phyloP scores from a whole-genome alignment of 2,329 filamentous ascomycete species.

The Trichophaea hybrida region DNA sequence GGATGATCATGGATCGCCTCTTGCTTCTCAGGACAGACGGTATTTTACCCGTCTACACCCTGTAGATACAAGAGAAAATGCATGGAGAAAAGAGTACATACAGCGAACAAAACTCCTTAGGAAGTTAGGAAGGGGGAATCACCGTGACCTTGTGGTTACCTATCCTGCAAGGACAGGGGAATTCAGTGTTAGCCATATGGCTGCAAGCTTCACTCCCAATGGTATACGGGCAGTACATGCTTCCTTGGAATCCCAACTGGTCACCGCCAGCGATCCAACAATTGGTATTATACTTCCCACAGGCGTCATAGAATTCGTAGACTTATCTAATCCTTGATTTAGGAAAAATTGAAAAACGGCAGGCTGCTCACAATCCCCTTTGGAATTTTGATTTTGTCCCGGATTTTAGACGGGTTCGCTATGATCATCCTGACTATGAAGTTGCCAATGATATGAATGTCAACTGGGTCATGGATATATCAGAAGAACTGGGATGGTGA shows the following conservation, averaged over 20 bases:
- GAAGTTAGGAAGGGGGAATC: constrained; percentile 55
- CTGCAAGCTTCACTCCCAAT: constrained; percentile 24
- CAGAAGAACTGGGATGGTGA: constrained; percentile 20
- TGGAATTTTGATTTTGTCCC: neutral
- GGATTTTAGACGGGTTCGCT: neutral
- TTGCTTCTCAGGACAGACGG: constrained; percentile 43
- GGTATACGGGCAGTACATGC: constrained; percentile 67
- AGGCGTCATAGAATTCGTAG: too few relatives aligned
- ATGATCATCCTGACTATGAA: constrained; percentile 11
- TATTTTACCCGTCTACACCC: constrained; percentile 78
- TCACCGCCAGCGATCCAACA: constrained; percentile 67
- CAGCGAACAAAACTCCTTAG: constrained; percentile 70
- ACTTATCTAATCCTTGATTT: too few relatives aligned
- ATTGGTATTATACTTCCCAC: constrained; percentile 33
- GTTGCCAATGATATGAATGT: constrained; percentile 51
- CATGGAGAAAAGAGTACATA: constrained; percentile 89
- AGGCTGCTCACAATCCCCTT: neutral
- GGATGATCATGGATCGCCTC: constrained; percentile 14
- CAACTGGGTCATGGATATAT: constrained; percentile 50
- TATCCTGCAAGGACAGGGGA: constrained; percentile 15
- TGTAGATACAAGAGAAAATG: constrained; percentile 5
- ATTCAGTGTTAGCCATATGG: constrained; percentile 20
- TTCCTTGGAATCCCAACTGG: constrained; percentile 59
- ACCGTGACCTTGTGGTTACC: constrained; percentile 16
- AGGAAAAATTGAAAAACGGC: constrained; percentile 4